Evolutionary conservation across 2,329 filamentous ascomycete species (phyloP).

Genomic region (Colletotrichum scovillei): DNA sequence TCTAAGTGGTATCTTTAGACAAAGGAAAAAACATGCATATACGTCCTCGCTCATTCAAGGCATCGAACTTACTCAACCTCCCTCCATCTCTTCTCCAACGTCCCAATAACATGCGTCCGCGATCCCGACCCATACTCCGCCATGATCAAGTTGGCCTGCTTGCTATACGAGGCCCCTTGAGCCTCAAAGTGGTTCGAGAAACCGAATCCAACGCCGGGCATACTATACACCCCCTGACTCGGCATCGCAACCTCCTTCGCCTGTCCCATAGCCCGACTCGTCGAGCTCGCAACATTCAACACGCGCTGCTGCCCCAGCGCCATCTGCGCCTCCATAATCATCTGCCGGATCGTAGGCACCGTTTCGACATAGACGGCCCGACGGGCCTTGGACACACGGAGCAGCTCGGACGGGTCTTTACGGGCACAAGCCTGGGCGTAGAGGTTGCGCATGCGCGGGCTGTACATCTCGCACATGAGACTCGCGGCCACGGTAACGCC

Average conservation of each 20-base stretch:
- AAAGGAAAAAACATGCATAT: background rate
- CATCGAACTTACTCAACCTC: conserved; percentile 46
- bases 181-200: conserved; percentile 44
- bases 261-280: conserved; percentile 41
- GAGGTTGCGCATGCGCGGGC: conserved; percentile 48
- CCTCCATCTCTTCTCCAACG: conserved; percentile 48
- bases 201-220: conserved; percentile 41
- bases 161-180: conserved; percentile 44
- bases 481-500: conserved; percentile 36
- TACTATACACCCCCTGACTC: background rate
- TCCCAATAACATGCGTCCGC: conserved; percentile 37
- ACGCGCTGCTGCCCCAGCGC: conserved; percentile 41
- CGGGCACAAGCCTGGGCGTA: conserved; percentile 45
- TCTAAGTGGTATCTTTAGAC: conserved; percentile 30
- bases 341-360: conserved; percentile 40
- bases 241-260: conserved; percentile 27
- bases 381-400: conserved; percentile 41
- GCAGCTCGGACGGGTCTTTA: conserved; percentile 39
- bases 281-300: conserved; percentile 41
- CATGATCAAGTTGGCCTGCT: conserved; percentile 42
- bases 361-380: conserved; percentile 48
- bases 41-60: background rate
- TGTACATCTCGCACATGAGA: conserved; percentile 52
- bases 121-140: conserved; percentile 30
- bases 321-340: conserved; percentile 41